Base-by-base conservation (phyloP, 306 rosid species). In the Cicer chorassanicum region DNA sequence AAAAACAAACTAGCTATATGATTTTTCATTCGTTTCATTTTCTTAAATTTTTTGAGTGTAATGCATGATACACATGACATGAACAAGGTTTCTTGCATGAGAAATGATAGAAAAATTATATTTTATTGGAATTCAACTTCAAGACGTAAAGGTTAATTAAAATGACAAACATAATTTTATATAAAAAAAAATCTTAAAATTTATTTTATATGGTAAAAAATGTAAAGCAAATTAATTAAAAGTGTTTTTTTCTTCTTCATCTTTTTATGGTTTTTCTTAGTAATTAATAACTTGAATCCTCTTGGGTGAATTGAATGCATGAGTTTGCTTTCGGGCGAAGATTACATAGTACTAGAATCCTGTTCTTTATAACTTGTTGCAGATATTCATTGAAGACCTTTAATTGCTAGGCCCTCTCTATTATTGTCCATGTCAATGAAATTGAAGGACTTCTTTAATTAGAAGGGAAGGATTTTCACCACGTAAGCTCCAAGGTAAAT, bases 371-470 rank as follows among this genome's bases (percentile, higher is more conserved):
- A 59, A 64, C 80, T 81, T 84, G 84, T 86, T 82, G 46, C 90
- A 86, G 89, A 78, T 29, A 29, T 88, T 90, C 96, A 87, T 87
- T 88, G 88, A 90, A 81, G 62, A 76, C 75, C 86, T 84, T 88
- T 85, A 84, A 82, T 87, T 55, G 76, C 86, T 81, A 79, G 94
- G 91, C 84, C 90, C 91, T 82, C 93, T 81, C 86, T 80, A 76
- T 83, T 80, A 76, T 82, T 82, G 84, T 71, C 81, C 54, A 64
- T 45, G 57, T 71, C 81, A 56, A 71, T 45, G 65, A 67, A 80
- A 73, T 67, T 49, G 64, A 64, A 64, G 55, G 11, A 40, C 60
- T 50, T 77, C 59, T 50, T 77, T 77, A 53, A 74, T 40, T 54
- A 43, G 41, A 64, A 18, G 11, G 42, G 39, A 39, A 3, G 10